phyloP scores from a whole-genome alignment of 331 rosid genomes.

The Erythrophleum ivorense region DNA sequence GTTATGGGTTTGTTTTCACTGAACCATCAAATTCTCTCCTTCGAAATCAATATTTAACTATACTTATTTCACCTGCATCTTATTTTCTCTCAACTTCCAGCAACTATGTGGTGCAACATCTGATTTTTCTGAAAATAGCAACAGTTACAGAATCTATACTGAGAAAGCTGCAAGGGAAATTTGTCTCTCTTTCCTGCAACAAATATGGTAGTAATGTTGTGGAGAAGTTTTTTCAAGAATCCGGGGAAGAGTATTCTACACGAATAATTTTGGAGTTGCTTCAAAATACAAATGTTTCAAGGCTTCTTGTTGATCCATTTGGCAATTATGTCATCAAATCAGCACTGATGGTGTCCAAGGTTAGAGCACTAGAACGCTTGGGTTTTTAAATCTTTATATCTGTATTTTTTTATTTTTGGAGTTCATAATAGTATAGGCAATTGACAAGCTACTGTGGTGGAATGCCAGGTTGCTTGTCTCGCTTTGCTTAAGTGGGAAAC shows the following conservation, averaged over 20 bases:
- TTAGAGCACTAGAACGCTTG: slow-evolving; percentile 34
- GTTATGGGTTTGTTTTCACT: slow-evolving; percentile 62
- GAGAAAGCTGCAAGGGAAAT: slow-evolving; percentile 48
- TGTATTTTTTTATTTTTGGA: not conserved
- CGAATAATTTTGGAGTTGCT: slow-evolving; percentile 57
- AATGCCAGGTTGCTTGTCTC: slow-evolving; percentile 16
- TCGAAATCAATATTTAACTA: slow-evolving; percentile 14
- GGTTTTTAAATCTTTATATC: not conserved
- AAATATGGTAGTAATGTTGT: slow-evolving; percentile 83
- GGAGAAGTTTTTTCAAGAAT: slow-evolving; percentile 58
- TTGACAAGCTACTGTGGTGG: not conserved
- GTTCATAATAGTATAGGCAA: not conserved
- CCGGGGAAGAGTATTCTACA: slow-evolving; percentile 34
- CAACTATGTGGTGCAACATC: slow-evolving; percentile 75
- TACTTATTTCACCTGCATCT: slow-evolving; percentile 7
- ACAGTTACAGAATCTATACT: slow-evolving; percentile 40
- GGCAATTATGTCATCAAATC: slow-evolving; percentile 72
- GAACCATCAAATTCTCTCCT: not conserved
- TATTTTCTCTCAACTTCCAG: slow-evolving; percentile 46
- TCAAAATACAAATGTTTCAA: slow-evolving; percentile 32
- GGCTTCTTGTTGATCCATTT: slow-evolving; percentile 63
- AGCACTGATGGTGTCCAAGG: slow-evolving; percentile 56
- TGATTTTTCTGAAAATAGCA: slow-evolving; percentile 46
- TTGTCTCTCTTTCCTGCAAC: slow-evolving; percentile 49
- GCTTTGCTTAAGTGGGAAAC: not conserved